Conservation (phyloP, 2,329 filamentous ascomycete genomes). For the Paracorniculantispora psalliotae region DNA sequence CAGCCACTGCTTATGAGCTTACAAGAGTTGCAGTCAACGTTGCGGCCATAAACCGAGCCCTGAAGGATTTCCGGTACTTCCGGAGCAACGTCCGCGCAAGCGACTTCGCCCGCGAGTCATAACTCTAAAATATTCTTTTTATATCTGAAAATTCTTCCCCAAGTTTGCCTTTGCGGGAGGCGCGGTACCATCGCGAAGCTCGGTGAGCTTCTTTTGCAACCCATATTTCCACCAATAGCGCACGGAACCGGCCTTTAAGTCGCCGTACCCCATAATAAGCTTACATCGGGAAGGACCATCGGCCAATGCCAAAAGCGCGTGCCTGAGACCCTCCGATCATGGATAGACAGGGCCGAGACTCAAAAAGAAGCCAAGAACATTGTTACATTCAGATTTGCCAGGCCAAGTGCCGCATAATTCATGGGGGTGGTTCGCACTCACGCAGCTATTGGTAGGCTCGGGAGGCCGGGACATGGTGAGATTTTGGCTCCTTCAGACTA, state of each 20-base stretch:
- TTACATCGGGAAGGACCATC: neutral
- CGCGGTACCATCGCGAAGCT: neutral
- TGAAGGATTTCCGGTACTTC: too few relatives aligned
- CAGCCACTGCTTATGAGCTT: neutral
- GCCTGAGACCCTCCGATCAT: neutral
- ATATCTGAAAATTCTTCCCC: neutral
- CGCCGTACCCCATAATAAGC: slow-evolving; percentile 3
- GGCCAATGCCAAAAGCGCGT: neutral
- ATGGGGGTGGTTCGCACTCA: neutral
- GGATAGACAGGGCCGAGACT: neutral
- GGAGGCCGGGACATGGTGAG: neutral
- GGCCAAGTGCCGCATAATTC: neutral
- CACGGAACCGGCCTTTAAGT: neutral
- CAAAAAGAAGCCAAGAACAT: neutral
- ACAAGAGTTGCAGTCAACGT: neutral
- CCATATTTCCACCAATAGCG: slow-evolving; percentile 9
- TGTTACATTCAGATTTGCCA: neutral
- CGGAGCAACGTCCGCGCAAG: neutral
- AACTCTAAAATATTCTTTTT: neutral
- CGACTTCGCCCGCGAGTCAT: neutral
- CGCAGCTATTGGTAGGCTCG: neutral
- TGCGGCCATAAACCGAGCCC: neutral
- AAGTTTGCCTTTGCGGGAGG: neutral
- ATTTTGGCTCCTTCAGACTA: slow-evolving; percentile 7
- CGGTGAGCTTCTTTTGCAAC: neutral